Base-by-base conservation (phyloP, 805 yeast species). In the Cyberlindnera petersonii region DNA sequence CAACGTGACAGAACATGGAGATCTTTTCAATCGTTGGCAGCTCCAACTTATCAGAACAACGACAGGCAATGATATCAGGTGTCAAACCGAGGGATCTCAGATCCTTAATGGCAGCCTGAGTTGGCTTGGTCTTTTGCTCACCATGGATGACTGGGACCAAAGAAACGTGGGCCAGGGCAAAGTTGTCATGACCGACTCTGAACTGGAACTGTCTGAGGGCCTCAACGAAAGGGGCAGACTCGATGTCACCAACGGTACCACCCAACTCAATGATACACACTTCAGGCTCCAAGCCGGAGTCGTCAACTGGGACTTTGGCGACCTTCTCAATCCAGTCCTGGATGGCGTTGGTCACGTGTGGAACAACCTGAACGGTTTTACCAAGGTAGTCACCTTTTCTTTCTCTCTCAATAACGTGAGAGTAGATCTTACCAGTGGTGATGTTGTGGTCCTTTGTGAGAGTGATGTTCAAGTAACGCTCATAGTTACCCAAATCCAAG, bases 231-330 rank as follows among this genome's bases (percentile, higher is more conserved):
- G 99, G 98, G 38, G 98, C 98, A 60, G 91, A 79, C 71, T 93
- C 99, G 58, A 93, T 93, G 63, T 93, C 99, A 60, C 99, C 99
- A 43, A 93, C 98, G 22, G 99, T 93, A 63, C 99, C 99, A 63
- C 99, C 99, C 44, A 93, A 75, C 70, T 91, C 99, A 50, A 93
- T 81, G 60, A 93, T 88, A 74, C 99, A 93, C 38, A 93, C 84
- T 53, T 93, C 98, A 24, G 99, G 99, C 56, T 79, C 83, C 61
- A 79, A 71, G 39, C 93, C 94, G 26, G 89, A 75, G 37, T 72
- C 75, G 63, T 93, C 98, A 44, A 93, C 99, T 14, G 98, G 97
- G 43, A 91, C 74, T 50, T 72, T 77, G 31, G 97, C 76, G 34
- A 93, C 98, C 46, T 85, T 74, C 71, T 93, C 98, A 52, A 93